Evolutionary conservation across 495 filamentous ascomycete species (phyloP), one percentile per base, ranked within the genome.

Genomic region (Hypoxylon fuscum): DNA sequence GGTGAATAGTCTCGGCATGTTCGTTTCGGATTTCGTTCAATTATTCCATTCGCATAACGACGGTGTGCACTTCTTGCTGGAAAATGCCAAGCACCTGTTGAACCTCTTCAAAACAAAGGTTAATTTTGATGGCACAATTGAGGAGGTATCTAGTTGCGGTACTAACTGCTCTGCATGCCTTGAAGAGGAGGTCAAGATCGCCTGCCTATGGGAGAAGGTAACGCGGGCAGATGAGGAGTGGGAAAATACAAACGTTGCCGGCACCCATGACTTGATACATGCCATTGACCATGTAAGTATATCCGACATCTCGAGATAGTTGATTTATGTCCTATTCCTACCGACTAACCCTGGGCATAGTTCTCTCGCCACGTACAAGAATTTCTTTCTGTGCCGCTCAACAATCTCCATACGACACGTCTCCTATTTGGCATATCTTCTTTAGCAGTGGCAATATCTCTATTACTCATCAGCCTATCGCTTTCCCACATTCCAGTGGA

Each of bases 161-260:
- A 8, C 2, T 2, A 29, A 27, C n/a, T 45, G 42, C 14, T 15
- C 3, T 23, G 23, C 7, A 1, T 45, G 42, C 9, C 42, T 14
- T 3, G 15, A 8, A 1, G 42, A 27, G 1, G n/a, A 31, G n/a
- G 14, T 12, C 23, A 23, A 45, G 12, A 45, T 45, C 8, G 11
- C 22, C 5, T 45, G 42, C n/a, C 23, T 45, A 15, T 45, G 42
- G 42, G 23, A 27, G 15, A 45, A 31, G 22, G 22, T 45, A 45
- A 1, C 42, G 10, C 8, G 8, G 7, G 37, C 14, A 2, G 18
- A 45, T 14, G 22, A 27, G 3, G 23, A 45, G 2, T 45, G 42
- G 42, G 22, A 29, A 17, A 27, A 9, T 9, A 3, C 42, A 1
- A 7, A 17, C 2, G 23, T 7, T 8, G 7, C 23, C 22, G 8